Evolutionary conservation across 495 filamentous ascomycete species (phyloP), one percentile per base, ranked within the genome.

Genomic region (Xylaria palmicola): DNA sequence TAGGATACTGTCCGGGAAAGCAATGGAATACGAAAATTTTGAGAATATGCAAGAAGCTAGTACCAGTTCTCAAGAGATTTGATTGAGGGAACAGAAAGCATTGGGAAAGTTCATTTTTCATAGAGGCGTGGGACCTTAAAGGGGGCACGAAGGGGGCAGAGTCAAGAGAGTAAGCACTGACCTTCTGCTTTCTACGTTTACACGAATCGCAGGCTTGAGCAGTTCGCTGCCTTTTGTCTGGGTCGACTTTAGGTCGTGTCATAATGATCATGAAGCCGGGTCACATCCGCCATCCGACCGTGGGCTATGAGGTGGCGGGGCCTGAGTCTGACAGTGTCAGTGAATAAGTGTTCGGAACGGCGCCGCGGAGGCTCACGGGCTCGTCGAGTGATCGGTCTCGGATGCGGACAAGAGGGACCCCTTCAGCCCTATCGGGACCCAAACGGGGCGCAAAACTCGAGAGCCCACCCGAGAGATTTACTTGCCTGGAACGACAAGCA

Each of bases 151-250:
- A 32, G 20, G 39, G 8, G 26, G n/a, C 45, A 44, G 19, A 26
- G 49, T 15, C 6, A 15, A 26, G 34, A 41, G 19, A 19, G 26
- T 39, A 56, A 51, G 48, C 50, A 75, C 83, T 74, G 62, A 85
- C 85, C 79, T 90, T 90, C 75, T 90, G 88, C 74, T 91, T 91
- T 65, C 89, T 82, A 55, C 86, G 79, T 76, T 91, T 92, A 77
- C 89, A 92, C 66, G 83, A 87, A 64, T 90, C 86, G 72, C 89
- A 92, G 37, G 89, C 89, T 58, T 83, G 83, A 39, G 84, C 85
- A 61, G 82, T 86, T 54, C 85, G 78, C 68, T 86, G 84, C 63
- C 85, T 79, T 71, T 86, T 85, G 65, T 86, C 84, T 61, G 83
- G 83, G 60, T 84, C 81, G 56, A 87, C 84, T 70, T 83, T 85